phyloP scores from a whole-genome alignment of 1,139 yeast species.

The Magnusiomyces suaveolens region DNA sequence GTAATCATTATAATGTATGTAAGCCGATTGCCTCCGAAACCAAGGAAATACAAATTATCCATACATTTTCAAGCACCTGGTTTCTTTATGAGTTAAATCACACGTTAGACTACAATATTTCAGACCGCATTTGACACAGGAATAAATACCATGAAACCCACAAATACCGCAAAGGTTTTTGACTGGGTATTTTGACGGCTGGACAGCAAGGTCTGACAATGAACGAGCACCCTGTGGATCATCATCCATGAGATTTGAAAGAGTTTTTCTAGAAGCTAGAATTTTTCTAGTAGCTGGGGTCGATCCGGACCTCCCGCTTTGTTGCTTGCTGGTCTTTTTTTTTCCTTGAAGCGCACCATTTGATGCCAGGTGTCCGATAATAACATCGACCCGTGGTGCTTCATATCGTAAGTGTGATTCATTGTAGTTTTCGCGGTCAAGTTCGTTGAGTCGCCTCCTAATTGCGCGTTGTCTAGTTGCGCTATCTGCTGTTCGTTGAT shows the following conservation, averaged over 20 bases:
- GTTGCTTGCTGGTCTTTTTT: background rate
- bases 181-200: slow-evolving; percentile 31
- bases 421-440: slow-evolving; percentile 35
- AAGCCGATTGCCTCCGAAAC: background rate
- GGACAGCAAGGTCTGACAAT: slow-evolving; percentile 27
- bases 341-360: slow-evolving; percentile 15
- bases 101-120: slow-evolving; percentile 33
- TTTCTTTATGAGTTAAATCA: slow-evolving; percentile 33
- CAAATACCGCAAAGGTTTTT: slow-evolving; percentile 34
- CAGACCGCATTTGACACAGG: slow-evolving; percentile 29
- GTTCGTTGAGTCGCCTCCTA: slow-evolving; percentile 31
- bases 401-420: slow-evolving; percentile 32
- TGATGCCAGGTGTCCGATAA: slow-evolving; percentile 9
- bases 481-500: slow-evolving; percentile 6
- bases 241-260: slow-evolving; percentile 33
- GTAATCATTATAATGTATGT: slow-evolving; percentile 21
- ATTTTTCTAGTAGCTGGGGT: slow-evolving; percentile 28
- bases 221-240: slow-evolving; percentile 27
- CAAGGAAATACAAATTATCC: slow-evolving; percentile 4
- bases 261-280: slow-evolving; percentile 33
- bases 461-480: slow-evolving; percentile 26
- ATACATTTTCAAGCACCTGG: slow-evolving; percentile 33
- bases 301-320: slow-evolving; percentile 7
- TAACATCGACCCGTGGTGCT: slow-evolving; percentile 30
- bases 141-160: slow-evolving; percentile 33